These are phyloP conservation scores for Coemansia sp. DNA, from an alignment of 192 early-diverging fungal species.

Conservation along the genomic window DNA sequence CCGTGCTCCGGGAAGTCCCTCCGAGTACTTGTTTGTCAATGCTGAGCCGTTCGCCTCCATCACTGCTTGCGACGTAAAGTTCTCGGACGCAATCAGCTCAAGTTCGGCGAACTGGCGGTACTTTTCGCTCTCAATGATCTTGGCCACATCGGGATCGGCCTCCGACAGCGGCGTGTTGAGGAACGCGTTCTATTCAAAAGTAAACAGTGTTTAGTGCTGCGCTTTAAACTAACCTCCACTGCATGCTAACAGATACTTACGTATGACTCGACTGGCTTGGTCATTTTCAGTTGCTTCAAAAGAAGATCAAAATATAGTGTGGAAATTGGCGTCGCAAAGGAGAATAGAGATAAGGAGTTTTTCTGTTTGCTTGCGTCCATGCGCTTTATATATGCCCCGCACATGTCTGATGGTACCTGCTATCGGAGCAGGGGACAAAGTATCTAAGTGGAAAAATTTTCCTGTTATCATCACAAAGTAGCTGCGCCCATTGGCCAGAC, in stretches of 20 bases:
- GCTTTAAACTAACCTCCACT: background rate
- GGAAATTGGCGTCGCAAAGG: too few species aligned
- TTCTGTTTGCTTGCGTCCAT: too few species aligned
- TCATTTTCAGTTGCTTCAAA: slow-evolving; percentile 14
- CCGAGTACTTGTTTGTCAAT: slow-evolving; percentile 99
- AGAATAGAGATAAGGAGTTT: too few species aligned
- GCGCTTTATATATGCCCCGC: background rate
- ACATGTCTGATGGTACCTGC: background rate
- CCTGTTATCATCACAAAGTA: slow-evolving; percentile 5
- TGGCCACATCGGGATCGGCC: slow-evolving; percentile 92
- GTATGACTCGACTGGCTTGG: slow-evolving; percentile 44
- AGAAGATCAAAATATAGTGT: background rate
- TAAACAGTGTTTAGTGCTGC: background rate
- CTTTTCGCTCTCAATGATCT: slow-evolving; percentile 96
- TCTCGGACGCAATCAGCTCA: slow-evolving; percentile 99
- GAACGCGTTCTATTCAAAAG: slow-evolving; percentile 59
- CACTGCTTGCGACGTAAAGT: slow-evolving; percentile 99
- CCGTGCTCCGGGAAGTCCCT: slow-evolving; percentile 97
- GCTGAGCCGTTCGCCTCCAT: slow-evolving; percentile 99
- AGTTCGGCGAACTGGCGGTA: slow-evolving; percentile 97
- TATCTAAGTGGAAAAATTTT: background rate
- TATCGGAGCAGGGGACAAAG: background rate
- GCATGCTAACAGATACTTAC: slow-evolving; percentile 21
- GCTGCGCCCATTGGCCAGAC: background rate
- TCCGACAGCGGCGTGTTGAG: slow-evolving; percentile 89